Percentiles rank a stretch among this genome's conserved stretches.
phyloP scores from a whole-genome alignment of 2,329 filamentous ascomycete species.

The Fusarium keratoplasticum region DNA sequence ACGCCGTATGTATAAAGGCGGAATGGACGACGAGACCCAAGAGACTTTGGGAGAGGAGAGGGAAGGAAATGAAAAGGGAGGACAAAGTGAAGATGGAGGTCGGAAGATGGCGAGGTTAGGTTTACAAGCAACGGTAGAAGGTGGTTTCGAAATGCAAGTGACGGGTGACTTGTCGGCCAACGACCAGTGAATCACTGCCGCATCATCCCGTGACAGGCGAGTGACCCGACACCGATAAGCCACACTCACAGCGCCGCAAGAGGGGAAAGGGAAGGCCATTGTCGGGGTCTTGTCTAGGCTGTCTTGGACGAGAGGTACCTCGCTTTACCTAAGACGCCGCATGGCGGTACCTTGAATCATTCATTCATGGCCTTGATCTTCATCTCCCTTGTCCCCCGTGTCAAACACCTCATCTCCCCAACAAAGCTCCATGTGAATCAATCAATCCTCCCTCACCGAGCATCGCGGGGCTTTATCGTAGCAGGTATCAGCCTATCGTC shows the following conservation, averaged over 20 bases:
- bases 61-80: constrained; percentile 5
- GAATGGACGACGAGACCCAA: constrained; percentile 6
- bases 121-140: constrained; percentile 25
- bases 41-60: constrained; percentile 4
- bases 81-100: constrained; percentile 25
- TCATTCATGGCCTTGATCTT: neutral
- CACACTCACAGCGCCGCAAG: constrained; percentile 30
- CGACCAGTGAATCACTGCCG: constrained; percentile 46
- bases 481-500: constrained; percentile 33
- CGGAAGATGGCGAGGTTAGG: constrained; percentile 21
- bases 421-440: constrained; percentile 3
- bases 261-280: neutral
- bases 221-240: constrained; percentile 44
- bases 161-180: constrained; percentile 42
- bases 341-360: constrained; percentile 16
- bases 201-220: constrained; percentile 47
- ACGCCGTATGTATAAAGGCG: constrained; percentile 14
- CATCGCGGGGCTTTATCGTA: constrained; percentile 39
- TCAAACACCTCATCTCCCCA: constrained; percentile 10
- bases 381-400: constrained; percentile 7
- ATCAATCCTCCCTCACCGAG: constrained; percentile 23
- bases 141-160: constrained; percentile 37
- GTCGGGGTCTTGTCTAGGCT: neutral
- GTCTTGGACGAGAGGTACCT: constrained; percentile 21
- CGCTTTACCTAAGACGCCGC: constrained; percentile 17